Evolutionary conservation across 2,329 filamentous ascomycete species (phyloP).

Genomic region (Paracoccidioides lutzii): DNA sequence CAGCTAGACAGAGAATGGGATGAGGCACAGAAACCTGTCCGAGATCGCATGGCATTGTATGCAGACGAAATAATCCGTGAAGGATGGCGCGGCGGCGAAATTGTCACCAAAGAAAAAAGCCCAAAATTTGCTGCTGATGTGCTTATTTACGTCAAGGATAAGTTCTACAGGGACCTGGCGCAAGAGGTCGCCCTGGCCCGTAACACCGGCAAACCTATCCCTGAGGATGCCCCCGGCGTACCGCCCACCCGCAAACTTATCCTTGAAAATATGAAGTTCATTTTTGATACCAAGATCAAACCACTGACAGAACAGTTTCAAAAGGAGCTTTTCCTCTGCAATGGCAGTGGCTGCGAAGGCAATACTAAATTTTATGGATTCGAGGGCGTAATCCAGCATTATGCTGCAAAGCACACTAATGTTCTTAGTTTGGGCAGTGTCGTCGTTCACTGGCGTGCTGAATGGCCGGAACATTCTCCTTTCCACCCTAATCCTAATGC

Average conservation of each 20-base stretch:
- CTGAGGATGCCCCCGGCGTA: slow-evolving; percentile 39
- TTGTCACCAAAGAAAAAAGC: slow-evolving; percentile 50
- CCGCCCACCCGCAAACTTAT: slow-evolving; percentile 52
- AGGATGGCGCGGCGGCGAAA: slow-evolving; percentile 51
- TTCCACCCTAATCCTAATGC: slow-evolving; percentile 51
- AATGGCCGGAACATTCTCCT: slow-evolving; percentile 65
- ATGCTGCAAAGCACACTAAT: slow-evolving; percentile 66
- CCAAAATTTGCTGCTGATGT: slow-evolving; percentile 60
- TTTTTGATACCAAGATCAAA: slow-evolving; percentile 66
- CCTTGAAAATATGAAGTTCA: slow-evolving; percentile 76
- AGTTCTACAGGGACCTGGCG: slow-evolving; percentile 51
- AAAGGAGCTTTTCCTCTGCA: slow-evolving; percentile 66
- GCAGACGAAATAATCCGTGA: slow-evolving; percentile 58
- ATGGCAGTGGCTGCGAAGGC: slow-evolving; percentile 44
- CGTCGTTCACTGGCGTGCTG: slow-evolving; percentile 65
- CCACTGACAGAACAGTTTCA: slow-evolving; percentile 51
- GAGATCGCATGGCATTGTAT: slow-evolving; percentile 50
- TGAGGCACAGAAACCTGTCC: slow-evolving; percentile 53
- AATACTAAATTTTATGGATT: slow-evolving; percentile 59
- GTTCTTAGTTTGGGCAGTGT: slow-evolving; percentile 56
- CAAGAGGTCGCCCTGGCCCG: slow-evolving; percentile 39
- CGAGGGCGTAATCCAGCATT: slow-evolving; percentile 70
- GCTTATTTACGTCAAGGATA: slow-evolving; percentile 51
- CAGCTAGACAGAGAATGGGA: slow-evolving; percentile 58
- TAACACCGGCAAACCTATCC: slow-evolving; percentile 35